Percentiles rank a stretch among this genome's conserved stretches.
Conservation (phyloP, 306 rosid genomes). For the Pueraria montana region DNA sequence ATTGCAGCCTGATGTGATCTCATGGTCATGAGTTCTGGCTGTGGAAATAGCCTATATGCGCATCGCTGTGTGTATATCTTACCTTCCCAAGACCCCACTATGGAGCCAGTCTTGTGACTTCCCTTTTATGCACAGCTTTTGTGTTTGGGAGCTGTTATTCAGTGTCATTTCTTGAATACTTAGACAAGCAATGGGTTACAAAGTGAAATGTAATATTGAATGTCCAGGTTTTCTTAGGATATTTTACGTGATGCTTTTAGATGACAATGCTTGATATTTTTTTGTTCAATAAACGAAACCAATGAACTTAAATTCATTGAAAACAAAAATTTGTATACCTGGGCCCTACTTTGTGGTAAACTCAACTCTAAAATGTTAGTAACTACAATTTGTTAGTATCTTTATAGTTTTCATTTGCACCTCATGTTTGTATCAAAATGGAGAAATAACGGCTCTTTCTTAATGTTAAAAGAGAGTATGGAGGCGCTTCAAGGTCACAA, state of each 20-base stretch:
- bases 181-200: conserved; percentile 17
- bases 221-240: conserved; percentile 13
- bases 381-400: background rate
- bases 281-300: background rate
- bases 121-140: background rate
- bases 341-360: conserved; percentile 23
- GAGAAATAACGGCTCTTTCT: conserved; percentile 38
- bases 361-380: conserved; percentile 7
- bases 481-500: conserved; percentile 78
- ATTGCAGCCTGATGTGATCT: too few species aligned
- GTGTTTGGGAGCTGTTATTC: background rate
- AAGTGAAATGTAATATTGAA: background rate
- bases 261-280: background rate
- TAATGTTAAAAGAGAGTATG: conserved; percentile 76
- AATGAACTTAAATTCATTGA: background rate
- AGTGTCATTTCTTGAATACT: conserved; percentile 10
- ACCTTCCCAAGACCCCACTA: background rate
- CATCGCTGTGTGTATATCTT: background rate
- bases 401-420: conserved; percentile 27
- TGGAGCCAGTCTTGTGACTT: background rate
- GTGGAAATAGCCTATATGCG: background rate
- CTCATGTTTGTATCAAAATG: conserved; percentile 25
- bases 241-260: conserved; percentile 27
- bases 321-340: background rate
- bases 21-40: too few species aligned